A percentile compares a stretch with the other conserved stretches of the same genome.
These are phyloP conservation scores for Microsporum audouinii DNA, from an alignment of 2,329 filamentous ascomycete species.

Conservation along the genomic window DNA sequence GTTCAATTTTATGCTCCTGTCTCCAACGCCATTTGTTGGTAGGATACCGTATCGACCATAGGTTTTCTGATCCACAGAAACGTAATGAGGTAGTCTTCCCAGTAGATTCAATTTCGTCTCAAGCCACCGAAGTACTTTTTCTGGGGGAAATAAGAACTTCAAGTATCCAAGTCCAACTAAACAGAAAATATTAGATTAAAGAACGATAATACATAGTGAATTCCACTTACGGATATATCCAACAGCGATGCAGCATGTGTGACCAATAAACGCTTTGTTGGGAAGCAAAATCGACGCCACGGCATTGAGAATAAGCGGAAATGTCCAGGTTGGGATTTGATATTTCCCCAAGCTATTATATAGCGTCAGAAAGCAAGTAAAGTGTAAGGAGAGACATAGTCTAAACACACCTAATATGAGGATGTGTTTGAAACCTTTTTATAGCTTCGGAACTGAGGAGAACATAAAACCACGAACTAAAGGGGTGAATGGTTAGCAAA, in stretches of 20 bases:
- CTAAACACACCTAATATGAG: slow-evolving; percentile 50
- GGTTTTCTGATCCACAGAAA: slow-evolving; percentile 91
- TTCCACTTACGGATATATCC: slow-evolving; percentile 69
- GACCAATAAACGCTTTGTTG: slow-evolving; percentile 71
- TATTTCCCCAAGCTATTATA: slow-evolving; percentile 42
- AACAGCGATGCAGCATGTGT: slow-evolving; percentile 69
- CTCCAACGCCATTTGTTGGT: slow-evolving; percentile 38
- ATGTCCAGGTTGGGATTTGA: slow-evolving; percentile 84
- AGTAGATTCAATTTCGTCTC: slow-evolving; percentile 81
- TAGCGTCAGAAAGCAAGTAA: slow-evolving; percentile 12
- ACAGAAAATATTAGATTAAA: slow-evolving; percentile 9
- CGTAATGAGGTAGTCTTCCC: slow-evolving; percentile 75
- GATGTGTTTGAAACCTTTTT: slow-evolving; percentile 71
- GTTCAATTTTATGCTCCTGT: slow-evolving; percentile 40
- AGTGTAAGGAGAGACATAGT: no score
- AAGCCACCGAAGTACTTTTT: slow-evolving; percentile 75
- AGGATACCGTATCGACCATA: slow-evolving; percentile 86
- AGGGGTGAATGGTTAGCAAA: background rate
- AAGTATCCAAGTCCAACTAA: slow-evolving; percentile 76
- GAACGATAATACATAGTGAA: background rate
- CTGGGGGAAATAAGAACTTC: slow-evolving; percentile 78
- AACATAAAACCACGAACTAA: slow-evolving; percentile 83
- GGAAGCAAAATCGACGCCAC: slow-evolving; percentile 67
- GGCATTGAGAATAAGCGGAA: slow-evolving; percentile 65
- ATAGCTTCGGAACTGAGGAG: slow-evolving; percentile 76